These are phyloP conservation scores for Juncus inflexus DNA, from an alignment of 176 grass and related monocot genomes.

Conservation along the genomic window DNA sequence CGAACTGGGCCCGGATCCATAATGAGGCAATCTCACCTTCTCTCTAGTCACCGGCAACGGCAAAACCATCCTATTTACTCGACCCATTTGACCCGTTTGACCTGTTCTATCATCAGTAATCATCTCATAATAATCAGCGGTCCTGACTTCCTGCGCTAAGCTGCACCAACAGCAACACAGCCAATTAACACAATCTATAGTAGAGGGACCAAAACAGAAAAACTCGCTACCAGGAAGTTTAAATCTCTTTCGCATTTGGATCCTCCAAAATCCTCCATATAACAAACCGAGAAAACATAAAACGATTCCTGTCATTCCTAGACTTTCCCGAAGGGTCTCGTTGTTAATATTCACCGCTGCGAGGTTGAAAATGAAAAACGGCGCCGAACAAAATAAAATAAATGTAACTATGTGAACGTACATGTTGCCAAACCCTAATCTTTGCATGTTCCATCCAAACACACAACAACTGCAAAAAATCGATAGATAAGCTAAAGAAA, in stretches of 20 bases:
- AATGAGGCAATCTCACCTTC: neutral
- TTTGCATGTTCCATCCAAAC: conserved; percentile 96
- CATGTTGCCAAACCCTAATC: conserved; percentile 90
- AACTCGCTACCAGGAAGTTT: conserved; percentile 41
- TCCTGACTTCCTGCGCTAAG: conserved; percentile 84
- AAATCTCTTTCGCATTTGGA: conserved; percentile 74
- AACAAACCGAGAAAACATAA: conserved; percentile 72
- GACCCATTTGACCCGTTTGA: conserved; percentile 9
- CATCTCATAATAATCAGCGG: conserved; percentile 56
- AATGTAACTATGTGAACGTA: conserved; percentile 70
- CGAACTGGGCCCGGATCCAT: conserved; percentile 19
- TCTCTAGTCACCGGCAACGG: conserved; percentile 22
- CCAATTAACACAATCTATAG: conserved; percentile 62
- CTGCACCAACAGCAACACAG: conserved; percentile 73
- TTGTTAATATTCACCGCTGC: conserved; percentile 61
- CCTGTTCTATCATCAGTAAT: conserved; percentile 30
- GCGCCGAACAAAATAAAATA: conserved; percentile 67
- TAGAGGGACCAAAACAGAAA: conserved; percentile 47
- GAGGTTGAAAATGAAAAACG: conserved; percentile 92
- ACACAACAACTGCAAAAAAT: conserved; percentile 77
- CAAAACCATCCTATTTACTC: neutral
- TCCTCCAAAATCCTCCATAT: conserved; percentile 89
- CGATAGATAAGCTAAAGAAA: conserved; percentile 54
- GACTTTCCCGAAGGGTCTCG: conserved; percentile 40
- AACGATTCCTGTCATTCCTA: conserved; percentile 44